These are phyloP conservation scores for Cadophora luteo-olivacea DNA, from an alignment of 2,329 filamentous ascomycete species.

Conservation along the genomic window DNA sequence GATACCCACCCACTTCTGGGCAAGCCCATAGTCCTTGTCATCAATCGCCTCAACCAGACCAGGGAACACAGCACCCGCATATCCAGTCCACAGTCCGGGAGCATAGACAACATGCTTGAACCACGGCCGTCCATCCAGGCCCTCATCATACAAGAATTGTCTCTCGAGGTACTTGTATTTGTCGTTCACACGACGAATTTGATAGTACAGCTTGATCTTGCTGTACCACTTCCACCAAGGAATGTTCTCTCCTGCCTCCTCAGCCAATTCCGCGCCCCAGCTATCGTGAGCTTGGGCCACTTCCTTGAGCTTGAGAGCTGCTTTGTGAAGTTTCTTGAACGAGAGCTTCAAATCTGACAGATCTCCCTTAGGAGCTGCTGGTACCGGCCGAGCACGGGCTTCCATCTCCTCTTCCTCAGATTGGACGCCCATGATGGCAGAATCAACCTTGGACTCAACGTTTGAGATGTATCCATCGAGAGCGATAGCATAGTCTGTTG, in stretches of 20 bases:
- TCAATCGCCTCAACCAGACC: slow-evolving; percentile 69
- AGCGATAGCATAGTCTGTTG: slow-evolving; percentile 51
- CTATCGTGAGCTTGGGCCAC: slow-evolving; percentile 41
- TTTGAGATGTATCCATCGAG: slow-evolving; percentile 42
- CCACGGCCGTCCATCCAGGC: slow-evolving; percentile 82
- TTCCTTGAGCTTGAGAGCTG: slow-evolving; percentile 35
- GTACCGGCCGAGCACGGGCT: slow-evolving; percentile 40
- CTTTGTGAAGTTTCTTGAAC: slow-evolving; percentile 41
- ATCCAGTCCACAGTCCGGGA: slow-evolving; percentile 90
- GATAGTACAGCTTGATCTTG: slow-evolving; percentile 66
- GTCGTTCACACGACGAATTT: slow-evolving; percentile 72
- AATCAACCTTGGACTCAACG: slow-evolving; percentile 41
- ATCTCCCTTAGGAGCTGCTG: slow-evolving; percentile 30
- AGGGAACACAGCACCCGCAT: slow-evolving; percentile 75
- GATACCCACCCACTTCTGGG: slow-evolving; percentile 64
- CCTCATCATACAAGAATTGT: slow-evolving; percentile 75
- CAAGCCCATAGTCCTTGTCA: slow-evolving; percentile 62
- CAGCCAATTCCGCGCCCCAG: slow-evolving; percentile 40
- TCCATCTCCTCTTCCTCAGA: slow-evolving; percentile 40
- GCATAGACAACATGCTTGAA: slow-evolving; percentile 97
- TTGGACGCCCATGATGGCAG: slow-evolving; percentile 28
- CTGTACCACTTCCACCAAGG: slow-evolving; percentile 83
- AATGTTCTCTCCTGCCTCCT: slow-evolving; percentile 58
- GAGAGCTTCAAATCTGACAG: slow-evolving; percentile 36
- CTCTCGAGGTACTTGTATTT: slow-evolving; percentile 88